Conservation (phyloP, 1,139 yeast genomes). For the Yamadazyma kanchanaburiensis region DNA sequence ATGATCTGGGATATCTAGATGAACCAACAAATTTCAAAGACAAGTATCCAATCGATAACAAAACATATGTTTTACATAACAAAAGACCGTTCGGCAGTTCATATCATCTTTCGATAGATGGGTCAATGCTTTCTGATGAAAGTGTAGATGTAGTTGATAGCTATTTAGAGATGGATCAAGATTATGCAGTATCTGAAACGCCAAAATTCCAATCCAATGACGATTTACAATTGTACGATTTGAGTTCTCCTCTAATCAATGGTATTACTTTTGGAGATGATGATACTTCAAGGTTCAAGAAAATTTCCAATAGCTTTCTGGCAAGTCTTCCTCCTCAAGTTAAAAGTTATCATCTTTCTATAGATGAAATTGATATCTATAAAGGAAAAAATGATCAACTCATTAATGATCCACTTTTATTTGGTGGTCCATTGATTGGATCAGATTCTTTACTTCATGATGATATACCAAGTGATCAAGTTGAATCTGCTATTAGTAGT, state of each 20-base stretch:
- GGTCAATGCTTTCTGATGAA: conserved; percentile 14
- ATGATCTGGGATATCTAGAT: too few species aligned
- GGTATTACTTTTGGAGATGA: conserved; percentile 36
- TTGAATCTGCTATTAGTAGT: conserved; percentile 1
- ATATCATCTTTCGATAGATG: conserved; percentile 31
- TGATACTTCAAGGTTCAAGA: conserved; percentile 13
- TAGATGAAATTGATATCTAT: conserved; percentile 22
- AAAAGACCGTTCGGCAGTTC: conserved; percentile 21
- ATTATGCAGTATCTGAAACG: conserved; percentile 2
- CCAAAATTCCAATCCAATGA: conserved; percentile 10
- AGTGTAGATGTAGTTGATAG: conserved; percentile 33
- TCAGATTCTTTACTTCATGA: neutral
- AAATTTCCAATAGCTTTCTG: conserved; percentile 10
- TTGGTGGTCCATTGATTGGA: neutral
- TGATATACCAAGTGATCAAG: neutral
- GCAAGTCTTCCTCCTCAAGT: conserved; percentile 11
- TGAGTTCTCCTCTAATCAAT: conserved; percentile 34
- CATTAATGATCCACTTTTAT: too few species aligned
- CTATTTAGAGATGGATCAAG: conserved; percentile 22
- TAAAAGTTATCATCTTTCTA: conserved; percentile 30
- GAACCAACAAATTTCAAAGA: too few species aligned
- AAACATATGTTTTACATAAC: conserved; percentile 7
- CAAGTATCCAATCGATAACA: too few species aligned
- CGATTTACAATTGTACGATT: conserved; percentile 24
- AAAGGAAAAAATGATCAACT: conserved; percentile 2